phyloP scores from a whole-genome alignment of 2,329 filamentous ascomycete species.

The Amesomyces nigricolor region DNA sequence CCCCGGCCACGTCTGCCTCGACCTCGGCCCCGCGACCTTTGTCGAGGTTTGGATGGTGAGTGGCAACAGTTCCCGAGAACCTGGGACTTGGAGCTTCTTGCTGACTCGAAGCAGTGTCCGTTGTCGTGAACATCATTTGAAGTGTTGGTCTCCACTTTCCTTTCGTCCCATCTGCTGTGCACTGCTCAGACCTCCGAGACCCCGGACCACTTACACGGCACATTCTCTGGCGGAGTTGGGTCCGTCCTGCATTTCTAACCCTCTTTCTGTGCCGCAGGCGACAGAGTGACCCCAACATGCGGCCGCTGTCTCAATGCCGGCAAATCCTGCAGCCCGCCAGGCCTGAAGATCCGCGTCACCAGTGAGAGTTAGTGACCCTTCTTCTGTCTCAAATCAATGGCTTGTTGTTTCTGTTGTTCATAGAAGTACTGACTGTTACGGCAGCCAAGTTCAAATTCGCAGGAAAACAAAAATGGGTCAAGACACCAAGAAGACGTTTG shows the following conservation, averaged over 20 bases:
- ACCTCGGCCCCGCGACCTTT: constrained; percentile 3
- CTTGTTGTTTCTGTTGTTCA: too few relatives aligned
- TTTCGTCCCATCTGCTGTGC: neutral
- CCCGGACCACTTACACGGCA: neutral
- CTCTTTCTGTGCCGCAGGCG: constrained; percentile 30
- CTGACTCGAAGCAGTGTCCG: constrained; percentile 34
- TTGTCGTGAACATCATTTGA: constrained; percentile 44
- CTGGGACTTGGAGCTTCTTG: neutral
- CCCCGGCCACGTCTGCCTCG: constrained; percentile 6
- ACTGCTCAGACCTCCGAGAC: neutral
- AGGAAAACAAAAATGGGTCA: constrained; percentile 32
- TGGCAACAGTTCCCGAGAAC: neutral
- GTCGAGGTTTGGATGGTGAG: constrained; percentile 23
- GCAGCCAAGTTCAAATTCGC: constrained; percentile 29
- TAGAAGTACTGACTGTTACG: neutral
- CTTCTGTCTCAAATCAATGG: too few relatives aligned
- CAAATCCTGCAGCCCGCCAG: constrained; percentile 28
- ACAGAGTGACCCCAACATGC: constrained; percentile 34
- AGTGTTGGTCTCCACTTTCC: constrained; percentile 33
- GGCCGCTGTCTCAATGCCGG: constrained; percentile 29
- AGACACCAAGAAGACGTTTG: constrained; percentile 28
- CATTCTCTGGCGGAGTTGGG: neutral
- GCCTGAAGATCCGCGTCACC: constrained; percentile 32
- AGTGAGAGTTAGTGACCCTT: constrained; percentile 18
- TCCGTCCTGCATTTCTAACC: neutral